Evolutionary conservation across 148 eudicot genomes (phyloP).

Genomic region (Vaccinium macrocarpon): DNA sequence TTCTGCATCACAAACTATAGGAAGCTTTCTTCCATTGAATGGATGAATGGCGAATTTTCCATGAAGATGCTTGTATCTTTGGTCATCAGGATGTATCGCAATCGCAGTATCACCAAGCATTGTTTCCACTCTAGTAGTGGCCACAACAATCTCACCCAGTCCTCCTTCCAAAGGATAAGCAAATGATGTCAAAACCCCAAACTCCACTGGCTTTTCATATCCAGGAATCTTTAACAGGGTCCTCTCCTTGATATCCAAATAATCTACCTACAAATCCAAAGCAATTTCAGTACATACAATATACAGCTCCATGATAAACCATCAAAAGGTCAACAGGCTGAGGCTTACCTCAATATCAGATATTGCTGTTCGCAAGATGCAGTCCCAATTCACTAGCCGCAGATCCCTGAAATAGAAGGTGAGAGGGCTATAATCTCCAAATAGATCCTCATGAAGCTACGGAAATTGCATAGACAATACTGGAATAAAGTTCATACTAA

Average conservation of each 20-base stretch:
- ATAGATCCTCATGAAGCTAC: neutral
- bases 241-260: constrained; percentile 73
- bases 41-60: constrained; percentile 88
- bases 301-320: neutral
- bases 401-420: constrained; percentile 50
- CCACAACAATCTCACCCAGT: constrained; percentile 84
- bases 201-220: constrained; percentile 66
- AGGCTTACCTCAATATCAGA: constrained; percentile 82
- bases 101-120: constrained; percentile 99
- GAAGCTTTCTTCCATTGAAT: constrained; percentile 83
- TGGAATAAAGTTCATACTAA: constrained; percentile 1
- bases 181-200: constrained; percentile 87
- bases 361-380: constrained; percentile 86
- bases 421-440: neutral
- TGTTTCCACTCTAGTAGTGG: constrained; percentile 94
- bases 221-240: constrained; percentile 79
- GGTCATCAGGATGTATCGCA: constrained; percentile 88
- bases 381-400: constrained; percentile 93
- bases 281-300: neutral
- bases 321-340: constrained; percentile 7
- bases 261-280: constrained; percentile 65
- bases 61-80: constrained; percentile 76
- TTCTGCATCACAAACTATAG: constrained; percentile 71
- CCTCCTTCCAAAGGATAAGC: constrained; percentile 85
- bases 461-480: neutral